Evolutionary conservation across 116 monocot species (phyloP), one percentile per base, ranked within the genome.

Genomic region (Phalaenopsis hybrid): DNA sequence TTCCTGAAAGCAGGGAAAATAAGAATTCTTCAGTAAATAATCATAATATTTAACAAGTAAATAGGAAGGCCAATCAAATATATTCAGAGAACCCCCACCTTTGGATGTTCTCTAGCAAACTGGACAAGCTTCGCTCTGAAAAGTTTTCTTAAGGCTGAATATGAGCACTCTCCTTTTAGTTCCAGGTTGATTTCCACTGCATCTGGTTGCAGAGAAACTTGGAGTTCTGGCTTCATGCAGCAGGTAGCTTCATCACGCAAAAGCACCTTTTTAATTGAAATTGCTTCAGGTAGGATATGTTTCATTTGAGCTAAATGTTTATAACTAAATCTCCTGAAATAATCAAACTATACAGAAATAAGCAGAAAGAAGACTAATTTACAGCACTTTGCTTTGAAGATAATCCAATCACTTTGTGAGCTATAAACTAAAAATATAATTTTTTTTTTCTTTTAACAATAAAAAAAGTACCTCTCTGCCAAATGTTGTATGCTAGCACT

Each of bases 201-300:
- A 77, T 89, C 89, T 33, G 80, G 51, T 57, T 87, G 87, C 34
- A 99, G 70, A 33, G 44, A 82, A 65, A 99, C 63, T 69, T 91
- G 99, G 44, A 99, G 90, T 44, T 95, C 95, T 18, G 93, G 92
- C 80, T 90, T 95, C 89, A 99, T 90, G 44, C 92, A 95, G 72
- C 92, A 87, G 18, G 89, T 95, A 11, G 70, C 79, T 55, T 93
- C 93, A 80, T 99, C 93, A 68, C 80, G 90, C 48, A 86, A 76
- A 74, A 92, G 83, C 61, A 93, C 83, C 78, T 95, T 99, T 79
- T 89, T 99, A 43, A 95, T 75, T 41, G 81, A 85, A 84, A 99
- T 91, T 8, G 89, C 92, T 79, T 99, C 99, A 15, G 95, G 89
- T n/a, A 99, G 65, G 28, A 95, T 77, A 79, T 92, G 76, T 81